Evolutionary conservation across 2,329 filamentous ascomycete genomes (phyloP).

Genomic region (Fusarium praegraminearum): DNA sequence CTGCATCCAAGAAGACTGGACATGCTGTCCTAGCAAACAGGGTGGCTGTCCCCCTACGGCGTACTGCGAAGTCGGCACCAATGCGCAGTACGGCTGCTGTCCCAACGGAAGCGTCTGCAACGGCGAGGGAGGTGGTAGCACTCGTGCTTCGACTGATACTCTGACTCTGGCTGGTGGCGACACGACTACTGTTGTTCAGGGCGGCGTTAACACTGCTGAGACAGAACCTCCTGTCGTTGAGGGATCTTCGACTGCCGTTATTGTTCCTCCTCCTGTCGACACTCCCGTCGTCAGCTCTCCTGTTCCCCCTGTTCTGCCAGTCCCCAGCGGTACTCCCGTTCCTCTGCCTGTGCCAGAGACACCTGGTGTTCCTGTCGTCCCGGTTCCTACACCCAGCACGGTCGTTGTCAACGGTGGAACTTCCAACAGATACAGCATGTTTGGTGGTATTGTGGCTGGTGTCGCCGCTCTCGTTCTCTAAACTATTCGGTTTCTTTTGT

Average conservation of each 20-base stretch:
- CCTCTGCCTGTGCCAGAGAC: constrained; percentile 4
- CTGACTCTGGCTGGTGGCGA: constrained; percentile 22
- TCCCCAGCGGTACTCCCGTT: neutral
- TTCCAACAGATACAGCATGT: constrained; percentile 29
- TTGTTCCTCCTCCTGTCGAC: constrained; percentile 5
- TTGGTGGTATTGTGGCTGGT: constrained; percentile 43
- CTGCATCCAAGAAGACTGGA: constrained; percentile 47
- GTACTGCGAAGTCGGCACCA: constrained; percentile 45
- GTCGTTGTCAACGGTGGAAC: constrained; percentile 37
- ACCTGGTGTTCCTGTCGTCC: neutral
- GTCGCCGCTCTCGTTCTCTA: constrained; percentile 37
- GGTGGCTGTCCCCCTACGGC: constrained; percentile 47
- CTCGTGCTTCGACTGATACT: constrained; percentile 25
- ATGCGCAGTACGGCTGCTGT: constrained; percentile 50
- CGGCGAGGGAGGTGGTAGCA: constrained; percentile 45
- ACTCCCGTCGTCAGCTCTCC: neutral
- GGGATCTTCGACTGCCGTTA: constrained; percentile 18
- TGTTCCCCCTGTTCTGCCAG: constrained; percentile 5
- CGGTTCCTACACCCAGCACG: constrained; percentile 17
- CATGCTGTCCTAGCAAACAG: constrained; percentile 48
- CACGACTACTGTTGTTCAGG: constrained; percentile 20
- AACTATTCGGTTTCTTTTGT: constrained; percentile 7
- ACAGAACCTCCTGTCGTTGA: constrained; percentile 21
- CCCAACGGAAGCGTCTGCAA: constrained; percentile 45
- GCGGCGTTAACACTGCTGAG: neutral